Evolutionary conservation across 371 early-diverging fungal genomes (phyloP).

Genomic region (Sporodiniella umbellata): DNA sequence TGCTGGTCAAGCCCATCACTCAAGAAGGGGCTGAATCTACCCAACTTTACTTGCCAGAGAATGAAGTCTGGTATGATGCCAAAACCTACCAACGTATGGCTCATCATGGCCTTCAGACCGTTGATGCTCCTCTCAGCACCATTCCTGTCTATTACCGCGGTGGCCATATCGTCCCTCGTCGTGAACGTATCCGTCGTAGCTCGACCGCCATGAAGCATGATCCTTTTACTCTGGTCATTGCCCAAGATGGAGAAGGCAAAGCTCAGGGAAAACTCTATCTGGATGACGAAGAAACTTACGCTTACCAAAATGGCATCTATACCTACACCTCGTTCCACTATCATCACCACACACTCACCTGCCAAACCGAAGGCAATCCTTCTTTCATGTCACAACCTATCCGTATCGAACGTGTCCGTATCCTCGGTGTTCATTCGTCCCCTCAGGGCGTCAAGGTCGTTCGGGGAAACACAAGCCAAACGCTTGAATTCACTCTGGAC

Average conservation of each 20-base stretch:
- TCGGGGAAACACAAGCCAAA: conserved; percentile 2
- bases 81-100: conserved; percentile 43
- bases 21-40: conserved; percentile 49
- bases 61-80: conserved; percentile 77
- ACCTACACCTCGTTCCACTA: conserved; percentile 51
- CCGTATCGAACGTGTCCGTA: conserved; percentile 41
- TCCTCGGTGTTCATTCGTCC: conserved; percentile 32
- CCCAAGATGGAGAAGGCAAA: conserved; percentile 62
- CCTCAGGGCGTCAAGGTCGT: conserved; percentile 15
- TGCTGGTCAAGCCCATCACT: conserved; percentile 78
- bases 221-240: conserved; percentile 89
- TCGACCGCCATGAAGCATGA: conserved; percentile 79
- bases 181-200: conserved; percentile 85
- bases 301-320: conserved; percentile 62
- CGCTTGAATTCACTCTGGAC: conserved; percentile 18
- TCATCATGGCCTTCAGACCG: conserved; percentile 45
- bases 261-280: conserved; percentile 80
- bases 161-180: conserved; percentile 82
- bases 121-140: conserved; percentile 68
- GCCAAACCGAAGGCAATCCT: conserved; percentile 22
- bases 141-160: conserved; percentile 86
- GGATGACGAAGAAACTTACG: conserved; percentile 90
- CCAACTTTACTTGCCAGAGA: conserved; percentile 68
- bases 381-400: conserved; percentile 10
- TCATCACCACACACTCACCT: conserved; percentile 21